A percentile compares a stretch with the other conserved stretches of the same genome.
Conservation (phyloP, 192 early-diverging fungal species). For the Oehlia diaphana region DNA sequence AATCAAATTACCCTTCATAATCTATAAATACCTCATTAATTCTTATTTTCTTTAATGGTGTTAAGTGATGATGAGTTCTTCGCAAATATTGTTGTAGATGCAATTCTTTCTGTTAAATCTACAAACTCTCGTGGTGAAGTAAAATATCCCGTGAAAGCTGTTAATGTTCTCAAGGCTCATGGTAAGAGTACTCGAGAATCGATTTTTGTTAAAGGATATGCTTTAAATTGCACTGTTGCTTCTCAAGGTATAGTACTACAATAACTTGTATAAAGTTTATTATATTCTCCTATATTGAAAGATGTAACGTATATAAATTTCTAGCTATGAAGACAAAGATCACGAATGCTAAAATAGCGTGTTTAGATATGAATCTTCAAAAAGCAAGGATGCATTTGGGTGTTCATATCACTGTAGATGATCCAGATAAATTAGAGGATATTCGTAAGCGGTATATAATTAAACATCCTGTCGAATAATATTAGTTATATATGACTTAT, state of each 20-base stretch:
- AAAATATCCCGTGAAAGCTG: slow-evolving; percentile 95
- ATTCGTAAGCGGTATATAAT: slow-evolving; percentile 75
- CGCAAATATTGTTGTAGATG: slow-evolving; percentile 91
- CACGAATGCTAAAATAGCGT: slow-evolving; percentile 90
- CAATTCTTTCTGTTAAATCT: slow-evolving; percentile 90
- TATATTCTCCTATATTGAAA: not conserved
- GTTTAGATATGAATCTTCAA: slow-evolving; percentile 98
- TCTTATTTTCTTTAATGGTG: not conserved
- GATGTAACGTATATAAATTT: not conserved
- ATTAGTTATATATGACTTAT: not conserved
- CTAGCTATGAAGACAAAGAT: slow-evolving; percentile 87
- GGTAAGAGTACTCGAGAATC: slow-evolving; percentile 90
- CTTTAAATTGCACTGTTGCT: slow-evolving; percentile 96
- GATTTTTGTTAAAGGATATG: slow-evolving; percentile 89
- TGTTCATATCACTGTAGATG: slow-evolving; percentile 97
- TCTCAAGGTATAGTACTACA: slow-evolving; percentile 55
- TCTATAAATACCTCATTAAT: not conserved
- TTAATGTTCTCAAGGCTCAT: slow-evolving; percentile 97
- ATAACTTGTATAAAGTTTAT: not conserved
- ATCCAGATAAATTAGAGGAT: slow-evolving; percentile 96
- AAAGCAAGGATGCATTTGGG: slow-evolving; percentile 98
- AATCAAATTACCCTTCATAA: not conserved
- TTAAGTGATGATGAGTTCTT: slow-evolving; percentile 93
- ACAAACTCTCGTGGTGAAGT: slow-evolving; percentile 78
- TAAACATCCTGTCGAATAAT: not conserved